These are phyloP conservation scores for Ganoderma sp. DNA, from an alignment of 1,284 basidiomycete genomes.

Conservation along the genomic window DNA sequence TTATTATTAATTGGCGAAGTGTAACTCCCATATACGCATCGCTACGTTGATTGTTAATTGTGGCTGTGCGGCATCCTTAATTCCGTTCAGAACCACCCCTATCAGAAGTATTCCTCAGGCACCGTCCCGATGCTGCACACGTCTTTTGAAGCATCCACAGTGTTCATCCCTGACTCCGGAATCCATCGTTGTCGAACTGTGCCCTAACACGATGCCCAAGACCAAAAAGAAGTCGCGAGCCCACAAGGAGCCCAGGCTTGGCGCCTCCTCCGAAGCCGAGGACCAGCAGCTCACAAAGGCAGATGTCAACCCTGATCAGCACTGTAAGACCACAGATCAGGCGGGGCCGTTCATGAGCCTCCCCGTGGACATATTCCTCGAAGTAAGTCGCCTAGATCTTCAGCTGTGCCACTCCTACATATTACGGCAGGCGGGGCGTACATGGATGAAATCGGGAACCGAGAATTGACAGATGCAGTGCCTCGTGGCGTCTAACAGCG, in stretches of 20 bases:
- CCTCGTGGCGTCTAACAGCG: too few species aligned
- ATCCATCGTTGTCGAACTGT: too few species aligned
- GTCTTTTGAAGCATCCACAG: too few species aligned
- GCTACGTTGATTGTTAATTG: neutral
- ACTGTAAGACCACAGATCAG: neutral
- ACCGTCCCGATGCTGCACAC: neutral
- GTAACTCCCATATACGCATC: too few species aligned
- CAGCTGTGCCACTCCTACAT: too few species aligned
- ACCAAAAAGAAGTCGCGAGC: neutral
- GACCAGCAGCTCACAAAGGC: neutral
- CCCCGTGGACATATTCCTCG: constrained; percentile 31
- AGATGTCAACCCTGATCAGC: neutral
- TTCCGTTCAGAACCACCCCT: neutral
- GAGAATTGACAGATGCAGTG: too few species aligned
- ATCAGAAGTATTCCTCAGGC: neutral
- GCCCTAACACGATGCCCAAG: neutral
- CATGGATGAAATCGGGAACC: too few species aligned
- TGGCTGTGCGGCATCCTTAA: neutral
- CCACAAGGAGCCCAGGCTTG: neutral
- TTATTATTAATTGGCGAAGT: too few species aligned
- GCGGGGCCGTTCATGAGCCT: constrained; percentile 21
- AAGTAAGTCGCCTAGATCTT: constrained; percentile 15
- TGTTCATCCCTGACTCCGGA: too few species aligned
- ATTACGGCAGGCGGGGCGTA: too few species aligned
- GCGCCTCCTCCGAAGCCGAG: neutral